These are phyloP conservation scores for Metschnikowia continentalis DNA, from an alignment of 805 yeast genomes.

Conservation along the genomic window DNA sequence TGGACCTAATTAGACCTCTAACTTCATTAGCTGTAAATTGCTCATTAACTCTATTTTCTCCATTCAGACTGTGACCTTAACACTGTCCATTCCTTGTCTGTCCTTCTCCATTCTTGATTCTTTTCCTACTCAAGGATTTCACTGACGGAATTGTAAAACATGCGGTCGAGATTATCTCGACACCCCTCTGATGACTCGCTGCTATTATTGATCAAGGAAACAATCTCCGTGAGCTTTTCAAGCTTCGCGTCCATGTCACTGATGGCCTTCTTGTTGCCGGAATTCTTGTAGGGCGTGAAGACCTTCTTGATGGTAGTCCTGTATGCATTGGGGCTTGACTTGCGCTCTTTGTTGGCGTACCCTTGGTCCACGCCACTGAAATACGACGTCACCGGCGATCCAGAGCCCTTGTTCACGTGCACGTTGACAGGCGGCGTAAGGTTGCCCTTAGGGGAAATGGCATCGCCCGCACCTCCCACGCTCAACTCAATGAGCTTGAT, in stretches of 20 bases:
- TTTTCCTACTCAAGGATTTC: slow-evolving; percentile 2
- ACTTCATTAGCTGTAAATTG: too few species aligned
- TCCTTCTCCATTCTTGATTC: too few species aligned
- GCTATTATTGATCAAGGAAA: slow-evolving; percentile 15
- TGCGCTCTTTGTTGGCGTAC: slow-evolving; percentile 5
- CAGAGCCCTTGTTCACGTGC: slow-evolving; percentile 1
- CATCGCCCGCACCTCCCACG: slow-evolving; percentile 17
- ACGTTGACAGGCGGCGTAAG: slow-evolving; percentile 5
- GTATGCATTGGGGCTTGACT: slow-evolving; percentile 18
- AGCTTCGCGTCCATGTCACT: slow-evolving; percentile 25
- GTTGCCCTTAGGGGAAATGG: slow-evolving; percentile 1
- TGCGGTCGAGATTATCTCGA: slow-evolving; percentile 15
- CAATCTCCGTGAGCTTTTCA: slow-evolving; percentile 24
- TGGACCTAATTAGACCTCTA: too few species aligned
- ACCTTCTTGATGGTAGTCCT: slow-evolving; percentile 36
- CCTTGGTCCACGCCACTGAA: slow-evolving; percentile 4
- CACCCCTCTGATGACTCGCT: slow-evolving; percentile 10
- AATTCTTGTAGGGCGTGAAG: slow-evolving; percentile 30
- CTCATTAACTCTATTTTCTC: too few species aligned
- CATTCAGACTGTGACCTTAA: not conserved
- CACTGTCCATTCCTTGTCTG: not conserved
- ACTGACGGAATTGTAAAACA: slow-evolving; percentile 14
- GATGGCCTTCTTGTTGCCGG: slow-evolving; percentile 30
- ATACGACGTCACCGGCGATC: slow-evolving; percentile 11
- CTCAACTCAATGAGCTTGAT: slow-evolving; percentile 42